A percentile compares a stretch with the other conserved stretches of the same genome.
These are phyloP conservation scores for Aquanectria penicillioides DNA, from an alignment of 2,329 filamentous ascomycete species.

Conservation along the genomic window DNA sequence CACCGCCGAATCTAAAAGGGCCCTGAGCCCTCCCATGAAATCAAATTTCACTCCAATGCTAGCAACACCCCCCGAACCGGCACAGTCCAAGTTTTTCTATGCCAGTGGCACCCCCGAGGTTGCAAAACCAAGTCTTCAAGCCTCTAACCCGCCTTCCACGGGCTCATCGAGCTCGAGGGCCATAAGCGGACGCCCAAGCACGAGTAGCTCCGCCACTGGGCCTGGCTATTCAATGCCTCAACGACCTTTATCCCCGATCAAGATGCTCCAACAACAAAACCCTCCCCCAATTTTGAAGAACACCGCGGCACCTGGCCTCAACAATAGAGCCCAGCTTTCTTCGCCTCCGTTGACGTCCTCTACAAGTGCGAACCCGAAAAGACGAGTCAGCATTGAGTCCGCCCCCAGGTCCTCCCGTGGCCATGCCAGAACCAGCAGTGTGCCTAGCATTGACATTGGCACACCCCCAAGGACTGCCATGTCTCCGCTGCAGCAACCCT, in stretches of 20 bases:
- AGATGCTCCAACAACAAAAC: slow-evolving; percentile 43
- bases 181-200: slow-evolving; percentile 51
- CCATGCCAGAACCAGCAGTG: slow-evolving; percentile 55
- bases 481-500: slow-evolving; percentile 42
- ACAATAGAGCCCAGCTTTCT: slow-evolving; percentile 44
- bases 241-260: slow-evolving; percentile 64
- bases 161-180: slow-evolving; percentile 58
- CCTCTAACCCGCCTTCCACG: slow-evolving; percentile 55
- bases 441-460: slow-evolving; percentile 49
- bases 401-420: slow-evolving; percentile 47
- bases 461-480: slow-evolving; percentile 48
- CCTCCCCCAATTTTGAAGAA: slow-evolving; percentile 34
- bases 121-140: slow-evolving; percentile 48
- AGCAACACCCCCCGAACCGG: slow-evolving; percentile 49
- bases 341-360: slow-evolving; percentile 51
- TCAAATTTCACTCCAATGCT: slow-evolving; percentile 48
- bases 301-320: slow-evolving; percentile 26
- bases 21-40: slow-evolving; percentile 42
- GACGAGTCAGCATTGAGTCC: slow-evolving; percentile 56
- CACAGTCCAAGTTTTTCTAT: slow-evolving; percentile 77
- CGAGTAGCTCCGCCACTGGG: slow-evolving; percentile 40
- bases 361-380: slow-evolving; percentile 44
- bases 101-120: slow-evolving; percentile 71
- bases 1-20: slow-evolving; percentile 51
- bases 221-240: slow-evolving; percentile 40